These are phyloP conservation scores for Solanum sparsipilum DNA, from an alignment of 257 asterid genomes.

Conservation along the genomic window DNA sequence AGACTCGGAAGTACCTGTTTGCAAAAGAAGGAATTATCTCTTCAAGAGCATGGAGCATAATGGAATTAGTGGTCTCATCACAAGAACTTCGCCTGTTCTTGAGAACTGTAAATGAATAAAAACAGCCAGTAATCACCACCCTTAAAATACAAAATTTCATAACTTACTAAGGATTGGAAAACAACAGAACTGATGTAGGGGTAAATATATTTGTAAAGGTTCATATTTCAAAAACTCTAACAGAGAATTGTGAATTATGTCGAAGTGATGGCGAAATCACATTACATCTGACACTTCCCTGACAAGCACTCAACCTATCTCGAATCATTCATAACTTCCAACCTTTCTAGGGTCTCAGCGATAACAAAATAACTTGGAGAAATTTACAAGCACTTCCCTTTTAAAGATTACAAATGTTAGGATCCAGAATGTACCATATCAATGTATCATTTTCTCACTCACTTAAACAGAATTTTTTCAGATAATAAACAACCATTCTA, in stretches of 20 bases:
- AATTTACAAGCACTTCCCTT: not conserved
- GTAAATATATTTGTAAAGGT: not conserved
- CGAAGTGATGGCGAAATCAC: not conserved
- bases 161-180: not conserved
- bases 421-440: not conserved
- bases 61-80: constrained; percentile 3
- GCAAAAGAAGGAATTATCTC: constrained; percentile 16
- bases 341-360: not conserved
- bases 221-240: not conserved
- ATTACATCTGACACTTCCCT: not conserved
- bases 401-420: not conserved
- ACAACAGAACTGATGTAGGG: not conserved
- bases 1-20: constrained; percentile 2
- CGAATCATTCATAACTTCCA: not conserved
- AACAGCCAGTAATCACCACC: not conserved
- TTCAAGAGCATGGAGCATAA: constrained; percentile 6
- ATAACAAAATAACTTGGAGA: not conserved
- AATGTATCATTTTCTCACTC: not conserved
- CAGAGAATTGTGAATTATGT: not conserved
- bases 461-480: not conserved
- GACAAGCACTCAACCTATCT: not conserved
- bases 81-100: not conserved
- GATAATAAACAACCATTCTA: not conserved
- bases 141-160: not conserved
- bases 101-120: not conserved